Base-by-base conservation (phyloP, 225 moss, liverwort and hornwort genomes). In the Climacium dendroides region DNA sequence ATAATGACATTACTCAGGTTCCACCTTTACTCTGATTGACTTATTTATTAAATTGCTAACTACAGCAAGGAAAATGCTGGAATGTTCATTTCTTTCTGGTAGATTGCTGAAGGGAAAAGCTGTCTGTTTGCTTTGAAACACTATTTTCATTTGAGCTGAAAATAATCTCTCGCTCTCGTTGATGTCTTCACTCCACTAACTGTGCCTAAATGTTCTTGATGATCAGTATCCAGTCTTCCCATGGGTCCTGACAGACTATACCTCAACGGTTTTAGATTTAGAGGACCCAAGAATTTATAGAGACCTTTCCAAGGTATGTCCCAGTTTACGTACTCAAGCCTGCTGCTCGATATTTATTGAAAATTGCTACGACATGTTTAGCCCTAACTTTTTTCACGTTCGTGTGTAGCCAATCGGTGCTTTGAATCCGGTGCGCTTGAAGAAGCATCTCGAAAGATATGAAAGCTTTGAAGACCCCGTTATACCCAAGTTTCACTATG, bases 1-100 rank as follows among this genome's bases (percentile, higher is more conserved):
- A 94, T 89, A 99, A 96, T 89, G 99, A 99, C 84, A 87, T 97
- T 72, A 94, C 97, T 79, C 99, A 99, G 99, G 99, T 99, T 85
- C 43, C 86, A 79, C 74, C 80, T 85, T 85, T 69, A 82, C 74
- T 73, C 79, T 78, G 52, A 37, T 79, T 92, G 63, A 59, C 58
- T 64, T 41, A 26, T 64, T 86, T 84, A 43, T 65, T 74, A 61
- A 43, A 86, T 50, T 48, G 35, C 23, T 81, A 50, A 41, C 22
- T 82, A 35, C 24, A 73, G 61, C 55, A 52, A 65, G 73, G 82
- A 69, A 57, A 76, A 48, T 77, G 70, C 47, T 89, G 83, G 39
- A 67, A 72, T 73, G 18, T 74, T 61, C 5, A 63, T 34, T 29
- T 55, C 73, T 82, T 85, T 50, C 77, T 87, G 70, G 86, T 62